These are phyloP conservation scores for Mortierella sp. DNA, from an alignment of 371 early-diverging fungal genomes.

Conservation along the genomic window DNA sequence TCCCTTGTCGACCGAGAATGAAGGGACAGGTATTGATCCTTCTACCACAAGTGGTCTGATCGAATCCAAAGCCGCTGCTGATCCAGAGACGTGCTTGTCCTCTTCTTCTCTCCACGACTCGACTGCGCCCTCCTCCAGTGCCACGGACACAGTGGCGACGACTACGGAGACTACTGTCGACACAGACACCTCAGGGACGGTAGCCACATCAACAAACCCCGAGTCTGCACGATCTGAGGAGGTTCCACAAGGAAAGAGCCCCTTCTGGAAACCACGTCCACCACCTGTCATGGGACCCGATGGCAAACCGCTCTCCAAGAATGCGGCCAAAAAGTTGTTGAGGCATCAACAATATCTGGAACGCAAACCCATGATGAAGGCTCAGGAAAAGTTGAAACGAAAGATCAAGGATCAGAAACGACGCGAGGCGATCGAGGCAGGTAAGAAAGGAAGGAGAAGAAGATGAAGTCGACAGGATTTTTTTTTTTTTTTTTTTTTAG, in stretches of 20 bases:
- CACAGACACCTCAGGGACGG: background rate
- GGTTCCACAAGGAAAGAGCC: conserved; percentile 8
- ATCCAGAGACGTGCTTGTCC: too few relatives aligned
- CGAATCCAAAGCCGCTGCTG: too few relatives aligned
- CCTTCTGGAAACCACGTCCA: conserved; percentile 46
- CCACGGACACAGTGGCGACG: background rate
- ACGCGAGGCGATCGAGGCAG: conserved; percentile 43
- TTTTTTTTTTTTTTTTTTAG: background rate
- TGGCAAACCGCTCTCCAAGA: conserved; percentile 51
- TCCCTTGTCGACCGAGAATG: too few relatives aligned
- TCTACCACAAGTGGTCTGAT: too few relatives aligned
- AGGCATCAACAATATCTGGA: conserved; percentile 54
- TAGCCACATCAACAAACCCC: background rate
- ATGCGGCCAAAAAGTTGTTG: conserved; percentile 56
- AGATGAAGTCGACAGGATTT: background rate
- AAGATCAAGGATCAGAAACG: conserved; percentile 51
- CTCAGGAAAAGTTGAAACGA: conserved; percentile 53
- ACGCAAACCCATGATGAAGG: conserved; percentile 23
- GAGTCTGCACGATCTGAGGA: background rate
- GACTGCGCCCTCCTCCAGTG: too few relatives aligned
- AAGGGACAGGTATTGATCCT: too few relatives aligned
- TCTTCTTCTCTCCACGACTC: too few relatives aligned
- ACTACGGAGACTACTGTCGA: background rate
- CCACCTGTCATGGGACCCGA: conserved; percentile 44
- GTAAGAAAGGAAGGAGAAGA: conserved; percentile 3